Conservation (phyloP, 352 stramenopile species). For the Phytophthora megakarya region DNA sequence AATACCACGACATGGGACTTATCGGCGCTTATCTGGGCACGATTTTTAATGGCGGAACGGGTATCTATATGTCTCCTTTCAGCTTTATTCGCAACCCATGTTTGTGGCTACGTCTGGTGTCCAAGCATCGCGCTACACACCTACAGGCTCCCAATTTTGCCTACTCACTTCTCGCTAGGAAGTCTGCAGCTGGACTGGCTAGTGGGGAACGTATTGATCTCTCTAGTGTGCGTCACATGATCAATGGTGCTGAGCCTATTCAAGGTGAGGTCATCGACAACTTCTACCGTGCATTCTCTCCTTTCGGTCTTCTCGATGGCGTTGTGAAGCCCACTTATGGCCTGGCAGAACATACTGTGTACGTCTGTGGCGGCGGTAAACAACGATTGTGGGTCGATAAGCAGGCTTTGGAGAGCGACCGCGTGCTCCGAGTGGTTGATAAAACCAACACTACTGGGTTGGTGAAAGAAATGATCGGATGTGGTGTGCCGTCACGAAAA, state of each 20-base stretch:
- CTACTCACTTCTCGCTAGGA: conserved; percentile 95
- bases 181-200: conserved; percentile 64
- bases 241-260: conserved; percentile 99
- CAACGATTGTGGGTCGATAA: conserved; percentile 92
- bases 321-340: conserved; percentile 98
- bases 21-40: conserved; percentile 94
- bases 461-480: conserved; percentile 92
- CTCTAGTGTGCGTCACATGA: conserved; percentile 94
- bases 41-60: conserved; percentile 88
- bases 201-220: conserved; percentile 82
- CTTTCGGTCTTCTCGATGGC: conserved; percentile 79
- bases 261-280: conserved; percentile 83
- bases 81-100: conserved; percentile 97
- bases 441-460: conserved; percentile 14
- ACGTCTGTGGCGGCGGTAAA: conserved; percentile 94
- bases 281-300: conserved; percentile 91
- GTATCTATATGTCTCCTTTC: conserved; percentile 98
- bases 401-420: conserved; percentile 84
- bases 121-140: conserved; percentile 93
- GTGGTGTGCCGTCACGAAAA: conserved; percentile 85
- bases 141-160: conserved; percentile 99
- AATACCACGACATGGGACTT: conserved; percentile 99
- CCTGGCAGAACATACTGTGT: conserved; percentile 99
- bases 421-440: conserved; percentile 48
- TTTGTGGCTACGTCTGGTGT: conserved; percentile 94